Percentiles rank a stretch among this genome's conserved stretches.
These are phyloP conservation scores for Neurospora pannonica DNA, from an alignment of 495 filamentous ascomycete genomes.

Conservation along the genomic window DNA sequence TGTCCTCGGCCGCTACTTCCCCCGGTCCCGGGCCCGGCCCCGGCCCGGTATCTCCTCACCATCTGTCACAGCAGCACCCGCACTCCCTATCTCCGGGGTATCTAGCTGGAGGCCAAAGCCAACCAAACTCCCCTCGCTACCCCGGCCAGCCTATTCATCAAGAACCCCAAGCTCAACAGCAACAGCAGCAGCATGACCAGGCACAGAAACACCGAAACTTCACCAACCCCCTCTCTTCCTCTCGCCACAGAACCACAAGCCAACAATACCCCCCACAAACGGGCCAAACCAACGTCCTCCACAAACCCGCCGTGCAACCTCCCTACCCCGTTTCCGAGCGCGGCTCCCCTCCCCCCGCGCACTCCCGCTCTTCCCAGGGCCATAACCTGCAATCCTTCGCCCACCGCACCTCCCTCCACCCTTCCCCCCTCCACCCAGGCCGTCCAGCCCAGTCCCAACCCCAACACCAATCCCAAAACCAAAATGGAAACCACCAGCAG, in stretches of 20 bases:
- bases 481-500: background rate
- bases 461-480: background rate
- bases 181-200: background rate
- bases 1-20: background rate
- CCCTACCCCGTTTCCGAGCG: background rate
- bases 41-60: background rate
- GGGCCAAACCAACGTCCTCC: background rate
- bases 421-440: background rate
- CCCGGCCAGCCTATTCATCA: background rate
- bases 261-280: background rate
- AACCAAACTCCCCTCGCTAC: background rate
- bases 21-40: background rate
- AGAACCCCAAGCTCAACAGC: background rate
- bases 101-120: background rate
- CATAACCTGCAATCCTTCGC: background rate
- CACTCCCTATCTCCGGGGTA: background rate
- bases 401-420: background rate
- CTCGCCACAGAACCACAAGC: background rate
- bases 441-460: background rate
- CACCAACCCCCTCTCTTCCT: background rate
- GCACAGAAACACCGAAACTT: background rate
- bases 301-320: background rate
- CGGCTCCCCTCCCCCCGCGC: background rate
- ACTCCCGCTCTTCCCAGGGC: background rate
- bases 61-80: background rate